phyloP scores from a whole-genome alignment of 805 yeast species.

The Wickerhamiella slavikovae region DNA sequence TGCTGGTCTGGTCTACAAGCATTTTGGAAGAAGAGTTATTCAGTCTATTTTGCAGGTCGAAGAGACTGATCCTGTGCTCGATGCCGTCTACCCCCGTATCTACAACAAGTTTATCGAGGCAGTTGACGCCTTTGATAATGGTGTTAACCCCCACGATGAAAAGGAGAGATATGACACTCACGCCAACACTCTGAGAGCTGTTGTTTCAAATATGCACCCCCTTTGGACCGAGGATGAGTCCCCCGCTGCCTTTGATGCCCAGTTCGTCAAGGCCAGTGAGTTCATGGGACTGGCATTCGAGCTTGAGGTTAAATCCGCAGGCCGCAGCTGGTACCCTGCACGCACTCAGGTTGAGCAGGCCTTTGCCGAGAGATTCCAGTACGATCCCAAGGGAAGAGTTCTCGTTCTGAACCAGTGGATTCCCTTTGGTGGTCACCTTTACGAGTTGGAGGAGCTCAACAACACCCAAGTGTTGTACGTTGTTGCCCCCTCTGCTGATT shows the following conservation, averaged over 20 bases:
- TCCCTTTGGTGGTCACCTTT: conserved; percentile 93
- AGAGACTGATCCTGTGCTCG: conserved; percentile 25
- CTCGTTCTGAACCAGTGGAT: conserved; percentile 55
- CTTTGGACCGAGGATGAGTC: conserved; percentile 54
- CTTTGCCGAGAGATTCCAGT: conserved; percentile 34
- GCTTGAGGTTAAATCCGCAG: conserved; percentile 45
- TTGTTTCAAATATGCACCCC: conserved; percentile 69
- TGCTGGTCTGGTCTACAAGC: conserved; percentile 81
- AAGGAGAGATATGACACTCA: conserved; percentile 49
- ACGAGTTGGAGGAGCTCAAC: conserved; percentile 38
- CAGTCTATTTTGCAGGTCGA: conserved; percentile 26
- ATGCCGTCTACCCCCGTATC: conserved; percentile 49
- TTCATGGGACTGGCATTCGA: conserved; percentile 71
- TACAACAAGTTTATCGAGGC: conserved; percentile 79
- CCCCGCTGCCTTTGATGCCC: conserved; percentile 38
- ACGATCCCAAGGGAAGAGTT: conserved; percentile 53
- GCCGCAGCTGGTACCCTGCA: conserved; percentile 84
- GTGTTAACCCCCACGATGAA: conserved; percentile 41
- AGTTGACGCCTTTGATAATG: conserved; percentile 87
- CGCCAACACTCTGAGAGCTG: conserved; percentile 55
- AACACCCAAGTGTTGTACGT: conserved; percentile 47
- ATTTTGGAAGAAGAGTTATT: conserved; percentile 23
- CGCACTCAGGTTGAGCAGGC: conserved; percentile 57
- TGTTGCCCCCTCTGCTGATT: conserved; percentile 51
- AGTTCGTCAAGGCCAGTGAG: conserved; percentile 49